Evolutionary conservation across 2,329 filamentous ascomycete species (phyloP), one percentile per base, ranked within the genome.

Genomic region (Cordyceps cicadae): DNA sequence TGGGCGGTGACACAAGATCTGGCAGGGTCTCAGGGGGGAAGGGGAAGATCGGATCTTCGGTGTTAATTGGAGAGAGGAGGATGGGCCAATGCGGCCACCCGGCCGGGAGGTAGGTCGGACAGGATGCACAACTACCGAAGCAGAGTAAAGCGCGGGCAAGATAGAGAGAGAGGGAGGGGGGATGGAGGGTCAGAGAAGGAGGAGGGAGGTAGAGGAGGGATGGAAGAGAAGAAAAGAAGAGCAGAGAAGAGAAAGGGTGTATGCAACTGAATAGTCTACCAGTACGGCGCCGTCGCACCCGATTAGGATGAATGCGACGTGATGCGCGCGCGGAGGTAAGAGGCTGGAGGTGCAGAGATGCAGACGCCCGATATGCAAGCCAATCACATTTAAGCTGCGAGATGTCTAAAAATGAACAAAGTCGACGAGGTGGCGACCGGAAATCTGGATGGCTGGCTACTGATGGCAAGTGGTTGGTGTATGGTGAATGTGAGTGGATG

Each of bases 121-220:
- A n/a, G 12, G 52, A 24, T 46, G 53, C 53, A 34, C 32, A 55
- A 55, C 53, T 55, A 55, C 53, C 53, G 39, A 55, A 26, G 19
- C 14, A 37, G 51, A 8, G 12, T 3, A 0, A 9, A 34, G 7
- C 5, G 32, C 32, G 32, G 26, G 11, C 32, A 19, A 54, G 17
- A 41, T 41, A 6, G 39, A 39, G 14, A 39, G 37, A 29, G 50
- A 52, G 15, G 29, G 39, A 43, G 5, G 39, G 39, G 3, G 5
- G 39, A 43, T n/a, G 14, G 39, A 9, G 12, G 12, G 39, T 43
- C 39, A 4, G 17, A 43, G 39, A 43, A 43, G 39, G 17, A 43
- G 5, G 39, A 3, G 6, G 6, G 6, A 6, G 26, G 6, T 3
- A 6, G 26, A 24, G 24, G 24, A 24, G 24, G 24, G 24, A 24